These are phyloP conservation scores for Ophiosphaerella herpotricha DNA, from an alignment of 2,329 filamentous ascomycete genomes.

Conservation along the genomic window DNA sequence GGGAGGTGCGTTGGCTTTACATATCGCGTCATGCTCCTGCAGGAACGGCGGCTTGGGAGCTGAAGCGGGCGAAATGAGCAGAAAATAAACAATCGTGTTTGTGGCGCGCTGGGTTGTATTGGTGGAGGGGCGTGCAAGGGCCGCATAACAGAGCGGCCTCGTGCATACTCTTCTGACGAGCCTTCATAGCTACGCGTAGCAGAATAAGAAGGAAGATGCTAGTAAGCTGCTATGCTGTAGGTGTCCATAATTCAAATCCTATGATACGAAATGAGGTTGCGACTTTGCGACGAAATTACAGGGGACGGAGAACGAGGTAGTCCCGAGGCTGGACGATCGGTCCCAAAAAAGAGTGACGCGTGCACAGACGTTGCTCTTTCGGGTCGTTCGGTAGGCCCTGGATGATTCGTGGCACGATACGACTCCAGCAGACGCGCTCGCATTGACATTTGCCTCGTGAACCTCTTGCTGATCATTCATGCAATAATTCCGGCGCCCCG, in stretches of 20 bases:
- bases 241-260: conserved; percentile 2
- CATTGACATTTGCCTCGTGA: conserved; percentile 9
- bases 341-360: conserved; percentile 5
- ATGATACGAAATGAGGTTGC: conserved; percentile 5
- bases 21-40: conserved; percentile 23
- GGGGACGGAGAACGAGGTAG: conserved; percentile 7
- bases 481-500: not conserved
- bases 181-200: not conserved
- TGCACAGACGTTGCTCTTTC: not conserved
- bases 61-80: conserved; percentile 16
- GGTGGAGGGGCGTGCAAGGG: not conserved
- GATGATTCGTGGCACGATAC: conserved; percentile 16
- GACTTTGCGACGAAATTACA: conserved; percentile 7
- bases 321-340: conserved; percentile 11
- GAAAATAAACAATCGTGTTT: not conserved
- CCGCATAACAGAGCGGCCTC: not conserved
- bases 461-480: conserved; percentile 6
- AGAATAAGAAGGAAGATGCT: not conserved
- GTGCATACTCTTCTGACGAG: not conserved
- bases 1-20: conserved; percentile 23
- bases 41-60: conserved; percentile 16
- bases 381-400: conserved; percentile 3
- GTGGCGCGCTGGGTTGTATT: conserved; percentile 5
- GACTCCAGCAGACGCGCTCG: conserved; percentile 15
- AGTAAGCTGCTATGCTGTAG: not conserved